Conservation (phyloP, 495 filamentous ascomycete genomes). For the Daldinia loculata region DNA sequence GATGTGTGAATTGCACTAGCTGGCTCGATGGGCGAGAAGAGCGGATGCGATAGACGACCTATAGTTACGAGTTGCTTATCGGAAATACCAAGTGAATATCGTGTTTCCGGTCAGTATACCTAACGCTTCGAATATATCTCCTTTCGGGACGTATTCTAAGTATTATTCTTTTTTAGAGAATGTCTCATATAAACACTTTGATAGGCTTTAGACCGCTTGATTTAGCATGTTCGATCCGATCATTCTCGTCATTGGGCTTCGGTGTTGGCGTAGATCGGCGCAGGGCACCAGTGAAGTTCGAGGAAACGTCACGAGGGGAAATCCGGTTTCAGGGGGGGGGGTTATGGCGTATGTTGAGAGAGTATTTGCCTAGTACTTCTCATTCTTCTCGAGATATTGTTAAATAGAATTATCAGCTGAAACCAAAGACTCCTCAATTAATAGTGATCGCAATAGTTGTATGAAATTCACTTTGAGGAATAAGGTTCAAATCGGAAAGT, state of each 20-base stretch:
- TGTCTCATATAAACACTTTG: not conserved
- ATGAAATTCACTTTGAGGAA: not conserved
- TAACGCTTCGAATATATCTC: not conserved
- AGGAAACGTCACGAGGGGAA: not conserved
- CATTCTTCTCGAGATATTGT: not conserved
- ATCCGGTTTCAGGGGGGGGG: not conserved
- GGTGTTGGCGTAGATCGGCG: not conserved
- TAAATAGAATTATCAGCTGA: not conserved
- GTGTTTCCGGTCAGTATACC: not conserved
- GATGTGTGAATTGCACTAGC: constrained; percentile 77
- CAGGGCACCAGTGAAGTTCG: not conserved
- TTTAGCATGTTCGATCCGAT: not conserved
- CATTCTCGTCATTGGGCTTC: not conserved
- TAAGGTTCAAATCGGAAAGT: not conserved
- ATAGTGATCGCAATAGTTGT: not conserved
- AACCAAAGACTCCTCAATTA: not conserved
- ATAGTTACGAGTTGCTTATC: not conserved
- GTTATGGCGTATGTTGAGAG: not conserved
- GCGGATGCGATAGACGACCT: constrained; percentile 34
- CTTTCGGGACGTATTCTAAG: not conserved
- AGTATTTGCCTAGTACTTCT: not conserved
- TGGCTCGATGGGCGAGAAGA: constrained; percentile 84
- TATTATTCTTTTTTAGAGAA: not conserved
- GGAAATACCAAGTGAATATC: not conserved
- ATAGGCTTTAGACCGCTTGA: not conserved